Evolutionary conservation across 1,139 yeast species (phyloP).

Genomic region (Lodderomyces elongisporus): DNA sequence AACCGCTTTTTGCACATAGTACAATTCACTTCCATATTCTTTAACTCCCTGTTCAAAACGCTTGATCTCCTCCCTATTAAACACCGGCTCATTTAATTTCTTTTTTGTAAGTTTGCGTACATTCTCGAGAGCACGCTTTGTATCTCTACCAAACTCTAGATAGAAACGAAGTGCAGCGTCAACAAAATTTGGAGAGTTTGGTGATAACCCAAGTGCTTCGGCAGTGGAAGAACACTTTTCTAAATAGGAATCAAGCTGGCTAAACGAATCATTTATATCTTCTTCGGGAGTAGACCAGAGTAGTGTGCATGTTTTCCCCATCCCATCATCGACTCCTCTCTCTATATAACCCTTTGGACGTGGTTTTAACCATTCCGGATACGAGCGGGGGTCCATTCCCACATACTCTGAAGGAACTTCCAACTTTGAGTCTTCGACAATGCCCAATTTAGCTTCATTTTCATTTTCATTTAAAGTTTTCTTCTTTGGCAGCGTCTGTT

Average conservation of each 20-base stretch:
- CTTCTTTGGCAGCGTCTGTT: too few species aligned
- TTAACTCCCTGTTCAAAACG: slow-evolving; percentile 74
- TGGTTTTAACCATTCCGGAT: slow-evolving; percentile 74
- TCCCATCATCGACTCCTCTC: slow-evolving; percentile 69
- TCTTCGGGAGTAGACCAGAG: slow-evolving; percentile 57
- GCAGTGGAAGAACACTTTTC: slow-evolving; percentile 56
- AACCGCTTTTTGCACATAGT: slow-evolving; percentile 66
- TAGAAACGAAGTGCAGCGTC: slow-evolving; percentile 63
- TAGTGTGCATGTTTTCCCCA: slow-evolving; percentile 51
- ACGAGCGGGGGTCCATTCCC: slow-evolving; percentile 38
- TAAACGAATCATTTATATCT: slow-evolving; percentile 27
- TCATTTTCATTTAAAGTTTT: slow-evolving; percentile 16
- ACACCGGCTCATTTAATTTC: slow-evolving; percentile 68
- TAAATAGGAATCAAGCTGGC: slow-evolving; percentile 50
- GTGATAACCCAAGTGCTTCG: slow-evolving; percentile 40
- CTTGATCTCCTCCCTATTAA: slow-evolving; percentile 56
- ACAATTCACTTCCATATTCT: slow-evolving; percentile 73
- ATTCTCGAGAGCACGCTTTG: slow-evolving; percentile 37
- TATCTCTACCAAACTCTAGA: slow-evolving; percentile 48
- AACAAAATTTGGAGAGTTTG: slow-evolving; percentile 67
- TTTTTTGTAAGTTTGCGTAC: slow-evolving; percentile 48
- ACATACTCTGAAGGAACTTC: slow-evolving; percentile 46
- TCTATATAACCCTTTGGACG: slow-evolving; percentile 80
- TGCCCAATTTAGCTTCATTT: slow-evolving; percentile 16
- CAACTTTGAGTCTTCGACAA: slow-evolving; percentile 32